Evolutionary conservation across 2,329 filamentous ascomycete genomes (phyloP).

Genomic region (Chrysoporthe austroafricana): DNA sequence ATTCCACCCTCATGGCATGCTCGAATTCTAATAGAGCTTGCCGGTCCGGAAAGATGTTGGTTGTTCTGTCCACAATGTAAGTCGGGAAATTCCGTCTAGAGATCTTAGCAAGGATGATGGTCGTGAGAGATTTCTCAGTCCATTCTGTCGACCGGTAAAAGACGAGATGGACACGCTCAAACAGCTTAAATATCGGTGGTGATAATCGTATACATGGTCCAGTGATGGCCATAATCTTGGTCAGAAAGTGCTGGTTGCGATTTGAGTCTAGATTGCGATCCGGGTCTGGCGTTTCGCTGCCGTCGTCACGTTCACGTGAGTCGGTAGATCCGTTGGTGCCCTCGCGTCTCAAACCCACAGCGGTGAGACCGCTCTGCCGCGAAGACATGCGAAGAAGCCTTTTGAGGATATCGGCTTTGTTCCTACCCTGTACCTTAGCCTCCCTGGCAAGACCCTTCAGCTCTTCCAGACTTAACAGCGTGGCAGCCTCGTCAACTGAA

Average conservation of each 20-base stretch:
- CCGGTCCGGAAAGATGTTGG: constrained; percentile 84
- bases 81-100: constrained; percentile 84
- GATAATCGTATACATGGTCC: constrained; percentile 87
- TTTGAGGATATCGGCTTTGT: constrained; percentile 77
- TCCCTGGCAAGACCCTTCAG: constrained; percentile 84
- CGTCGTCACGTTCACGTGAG: constrained; percentile 48
- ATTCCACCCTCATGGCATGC: constrained; percentile 79
- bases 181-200: constrained; percentile 72
- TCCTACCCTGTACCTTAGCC: constrained; percentile 83
- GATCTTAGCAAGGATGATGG: constrained; percentile 91
- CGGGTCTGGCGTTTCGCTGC: constrained; percentile 36
- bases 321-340: constrained; percentile 60
- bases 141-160: constrained; percentile 96
- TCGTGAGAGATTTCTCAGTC: constrained; percentile 95
- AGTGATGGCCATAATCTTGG: constrained; percentile 75
- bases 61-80: constrained; percentile 87
- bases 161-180: constrained; percentile 91
- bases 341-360: constrained; percentile 67
- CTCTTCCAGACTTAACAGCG: constrained; percentile 83
- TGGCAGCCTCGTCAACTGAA: constrained; percentile 80
- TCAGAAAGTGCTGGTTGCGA: constrained; percentile 73
- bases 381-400: constrained; percentile 76
- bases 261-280: constrained; percentile 52
- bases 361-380: constrained; percentile 75
- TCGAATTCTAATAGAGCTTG: constrained; percentile 84